Evolutionary conservation across 2,329 filamentous ascomycete genomes (phyloP).

Genomic region (Aspergillus sp.): DNA sequence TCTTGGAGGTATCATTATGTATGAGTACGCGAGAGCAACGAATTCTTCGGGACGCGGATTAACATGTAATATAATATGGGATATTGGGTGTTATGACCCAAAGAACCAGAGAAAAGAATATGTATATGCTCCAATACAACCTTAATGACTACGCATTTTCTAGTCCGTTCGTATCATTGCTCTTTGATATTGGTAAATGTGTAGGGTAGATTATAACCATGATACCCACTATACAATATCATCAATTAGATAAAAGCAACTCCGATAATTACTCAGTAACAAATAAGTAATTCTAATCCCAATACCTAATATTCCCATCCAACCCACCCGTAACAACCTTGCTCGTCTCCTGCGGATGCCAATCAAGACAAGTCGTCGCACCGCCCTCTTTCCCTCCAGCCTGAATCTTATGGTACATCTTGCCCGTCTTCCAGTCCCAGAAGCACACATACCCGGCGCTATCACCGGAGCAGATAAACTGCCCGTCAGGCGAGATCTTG

Average conservation of each 20-base stretch:
- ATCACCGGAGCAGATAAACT: constrained; percentile 86
- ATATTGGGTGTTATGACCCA: not conserved
- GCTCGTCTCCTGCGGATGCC: constrained; percentile 96
- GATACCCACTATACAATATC: not conserved
- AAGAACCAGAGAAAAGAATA: not conserved
- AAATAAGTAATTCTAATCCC: constrained; percentile 64
- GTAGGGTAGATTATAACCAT: not conserved
- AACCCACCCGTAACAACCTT: constrained; percentile 89
- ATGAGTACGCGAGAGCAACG: not conserved
- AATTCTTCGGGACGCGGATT: not conserved
- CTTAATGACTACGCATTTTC: too few species aligned
- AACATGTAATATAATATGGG: not conserved
- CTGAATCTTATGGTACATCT: constrained; percentile 96
- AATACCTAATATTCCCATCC: constrained; percentile 86
- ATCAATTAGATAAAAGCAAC: not conserved
- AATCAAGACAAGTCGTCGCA: constrained; percentile 81
- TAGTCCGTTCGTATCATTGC: too few species aligned
- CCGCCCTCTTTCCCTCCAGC: constrained; percentile 67
- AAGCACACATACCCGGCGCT: constrained; percentile 88
- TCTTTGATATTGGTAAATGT: not conserved
- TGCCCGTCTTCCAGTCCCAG: constrained; percentile 99
- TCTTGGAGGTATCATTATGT: not conserved
- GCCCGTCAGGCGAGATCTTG: constrained; percentile 83
- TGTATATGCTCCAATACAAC: too few species aligned
- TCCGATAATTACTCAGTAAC: not conserved